Conservation (phyloP, 2,329 filamentous ascomycete species). For the Pezicula neosporulosa region DNA sequence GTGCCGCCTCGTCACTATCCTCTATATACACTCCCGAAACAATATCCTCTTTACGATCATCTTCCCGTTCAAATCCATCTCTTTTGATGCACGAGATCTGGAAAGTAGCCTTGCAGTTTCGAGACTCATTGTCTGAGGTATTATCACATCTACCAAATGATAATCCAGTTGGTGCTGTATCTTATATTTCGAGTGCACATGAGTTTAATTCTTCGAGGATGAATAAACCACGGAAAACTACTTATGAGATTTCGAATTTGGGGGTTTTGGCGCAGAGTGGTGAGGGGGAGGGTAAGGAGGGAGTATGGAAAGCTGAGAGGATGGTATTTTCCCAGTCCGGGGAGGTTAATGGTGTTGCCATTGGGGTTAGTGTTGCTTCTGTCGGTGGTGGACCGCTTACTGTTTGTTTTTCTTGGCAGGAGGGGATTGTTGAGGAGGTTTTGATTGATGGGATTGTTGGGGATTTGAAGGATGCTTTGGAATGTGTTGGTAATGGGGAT, state of each 20-base stretch:
- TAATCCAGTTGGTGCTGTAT: constrained; percentile 39
- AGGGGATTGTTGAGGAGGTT: constrained; percentile 35
- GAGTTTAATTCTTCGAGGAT: constrained; percentile 37
- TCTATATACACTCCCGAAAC: background rate
- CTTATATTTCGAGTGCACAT: constrained; percentile 40
- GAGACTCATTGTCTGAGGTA: constrained; percentile 25
- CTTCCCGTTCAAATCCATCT: constrained; percentile 20
- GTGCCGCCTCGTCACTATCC: constrained; percentile 29
- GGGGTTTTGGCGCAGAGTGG: constrained; percentile 34
- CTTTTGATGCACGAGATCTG: constrained; percentile 35
- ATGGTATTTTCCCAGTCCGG: constrained; percentile 48
- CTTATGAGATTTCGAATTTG: constrained; percentile 52
- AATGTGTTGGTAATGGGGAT: constrained; percentile 7
- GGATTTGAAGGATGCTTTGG: constrained; percentile 30
- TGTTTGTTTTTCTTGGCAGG: constrained; percentile 46
- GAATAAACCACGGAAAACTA: constrained; percentile 36
- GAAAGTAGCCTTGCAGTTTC: constrained; percentile 23
- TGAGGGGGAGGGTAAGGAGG: constrained; percentile 1
- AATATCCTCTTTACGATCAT: constrained; percentile 16
- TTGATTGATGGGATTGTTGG: constrained; percentile 33
- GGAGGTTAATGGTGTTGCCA: constrained; percentile 37
- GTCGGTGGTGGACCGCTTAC: constrained; percentile 37
- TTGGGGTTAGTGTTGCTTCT: constrained; percentile 45
- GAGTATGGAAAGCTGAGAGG: constrained; percentile 41
- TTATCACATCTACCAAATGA: constrained; percentile 39